Percentiles rank a stretch among this genome's conserved stretches.
Conservation (phyloP, 169 alveolate species). For the Sarcocystis neurona region DNA sequence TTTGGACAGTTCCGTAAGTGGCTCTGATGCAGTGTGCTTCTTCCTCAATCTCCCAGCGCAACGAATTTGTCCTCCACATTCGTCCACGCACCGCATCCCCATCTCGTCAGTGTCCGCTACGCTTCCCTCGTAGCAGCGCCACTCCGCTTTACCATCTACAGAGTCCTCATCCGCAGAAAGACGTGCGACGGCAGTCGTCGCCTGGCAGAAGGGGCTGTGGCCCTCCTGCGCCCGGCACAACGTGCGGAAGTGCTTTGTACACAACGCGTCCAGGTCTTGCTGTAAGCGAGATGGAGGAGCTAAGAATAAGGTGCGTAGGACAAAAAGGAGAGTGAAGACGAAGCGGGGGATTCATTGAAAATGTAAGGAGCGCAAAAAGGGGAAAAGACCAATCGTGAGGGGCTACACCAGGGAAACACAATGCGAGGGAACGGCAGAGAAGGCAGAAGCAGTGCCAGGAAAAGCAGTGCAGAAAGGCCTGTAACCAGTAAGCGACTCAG, state of each 20-base stretch:
- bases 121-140: slow-evolving; percentile 25
- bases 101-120: neutral
- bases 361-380: too few relatives aligned
- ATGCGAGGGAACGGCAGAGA: too few relatives aligned
- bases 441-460: too few relatives aligned
- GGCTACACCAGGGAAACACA: too few relatives aligned
- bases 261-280: slow-evolving; percentile 25
- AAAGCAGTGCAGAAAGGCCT: too few relatives aligned
- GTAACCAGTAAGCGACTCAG: too few relatives aligned
- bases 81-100: slow-evolving; percentile 21
- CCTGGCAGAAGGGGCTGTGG: neutral
- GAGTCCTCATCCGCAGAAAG: neutral
- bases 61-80: neutral
- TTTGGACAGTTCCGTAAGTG: neutral
- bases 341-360: too few relatives aligned
- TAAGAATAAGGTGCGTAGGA: too few relatives aligned
- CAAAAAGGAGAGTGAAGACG: too few relatives aligned
- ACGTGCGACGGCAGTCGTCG: neutral
- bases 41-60: neutral
- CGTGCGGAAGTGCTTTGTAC: neutral
- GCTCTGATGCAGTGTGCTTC: neutral
- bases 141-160: neutral
- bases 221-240: neutral
- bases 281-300: neutral
- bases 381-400: too few relatives aligned